Evolutionary conservation across 2,329 filamentous ascomycete genomes (phyloP), one percentile per base, ranked within the genome.

Genomic region (Aquanectria penicillioides): DNA sequence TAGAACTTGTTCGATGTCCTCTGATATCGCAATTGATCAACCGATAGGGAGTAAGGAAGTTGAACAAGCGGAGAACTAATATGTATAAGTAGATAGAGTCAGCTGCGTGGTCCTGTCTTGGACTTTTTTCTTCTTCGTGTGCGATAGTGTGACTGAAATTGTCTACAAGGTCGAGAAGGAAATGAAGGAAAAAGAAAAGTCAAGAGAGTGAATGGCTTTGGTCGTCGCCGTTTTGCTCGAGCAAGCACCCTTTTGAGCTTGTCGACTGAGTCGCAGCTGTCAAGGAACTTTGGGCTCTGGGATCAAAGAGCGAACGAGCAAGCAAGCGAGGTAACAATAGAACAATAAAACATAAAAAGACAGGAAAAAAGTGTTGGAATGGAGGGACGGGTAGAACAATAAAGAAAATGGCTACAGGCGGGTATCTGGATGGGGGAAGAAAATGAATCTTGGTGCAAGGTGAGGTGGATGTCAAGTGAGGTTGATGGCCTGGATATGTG

Each of bases 1-100:
- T 69, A 75, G 73, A 74, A 75, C 71, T 69, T 71, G 55, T 59
- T 62, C 50, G 61, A 62, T 61, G 51, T 65, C 41, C 52, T 62
- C 55, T 25, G 44, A 22, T 28, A 55, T 25, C 50, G 37, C 7
- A 26, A 28, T 49, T 51, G 62, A 33, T 69, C 25, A 57, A 60
- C 52, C 41, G 53, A 53, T 49, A 49, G 52, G 61, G 59, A 53
- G n/a, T 52, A 49, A 41, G 59, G 62, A 50, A 56, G 48, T 47
- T 43, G 31, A 59, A 61, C 48, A 47, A 60, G 55, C 37, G 29
- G 58, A 54, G 47, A 47, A 37, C 66, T 28, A 46, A 46, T 57
- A 50, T 66, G 48, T 26, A 7, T 20, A 20, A 31, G 48, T 36
- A 57, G 46, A 48, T 47, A 8, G 10, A 37, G 59, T 69, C 18